Evolutionary conservation across 1,284 basidiomycete species (phyloP), one percentile per base, ranked within the genome.

Genomic region (Microbotryomycetes sp.): DNA sequence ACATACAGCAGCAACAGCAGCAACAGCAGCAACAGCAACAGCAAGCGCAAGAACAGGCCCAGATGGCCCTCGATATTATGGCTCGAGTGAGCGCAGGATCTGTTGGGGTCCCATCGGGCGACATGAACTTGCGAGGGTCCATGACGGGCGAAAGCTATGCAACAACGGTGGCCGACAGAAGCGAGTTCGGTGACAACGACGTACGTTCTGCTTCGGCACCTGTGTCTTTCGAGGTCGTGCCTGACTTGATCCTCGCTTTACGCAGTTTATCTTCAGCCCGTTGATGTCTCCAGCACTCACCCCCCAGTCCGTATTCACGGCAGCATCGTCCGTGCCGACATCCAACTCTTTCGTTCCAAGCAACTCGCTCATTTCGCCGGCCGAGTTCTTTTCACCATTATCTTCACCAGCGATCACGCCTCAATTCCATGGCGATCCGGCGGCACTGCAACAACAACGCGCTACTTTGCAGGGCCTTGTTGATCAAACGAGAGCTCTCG

Each of bases 331-430:
- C 52, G 62, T 62, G 23, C 58, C 62, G 3, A 71, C 64, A 16
- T 64, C 42, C 55, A 58, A 63, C 51, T 63, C 70, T 59, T 36
- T 62, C 22, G 64, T 63, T 6, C 58, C 56, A 26, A 73, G 75
- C 30, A 76, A 72, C 31, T 65, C 73, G 15, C 74, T 75, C 55
- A 71, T 74, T 51, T 73, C 76, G 26, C 76, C 73, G 4, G 58
- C 73, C 57, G 80, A 80, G 36, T 79, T 81, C 71, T 81, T 83
- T 70, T 81, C 82, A 3, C 82, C 82, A 1, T 72, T 83, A 46
- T 81, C 81, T 1, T 82, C 81, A 6, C 83, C 82, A 0, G 82
- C 82, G 1, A 75, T 84, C 5, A 77, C 78, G 46, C 80, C 81
- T 1, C 68, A 70, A 23, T 68, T 62, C 50, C 25, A 56, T 25